Conservation (phyloP, 225 moss, liverwort and hornwort species). For the Antitrichia curtipendula region DNA sequence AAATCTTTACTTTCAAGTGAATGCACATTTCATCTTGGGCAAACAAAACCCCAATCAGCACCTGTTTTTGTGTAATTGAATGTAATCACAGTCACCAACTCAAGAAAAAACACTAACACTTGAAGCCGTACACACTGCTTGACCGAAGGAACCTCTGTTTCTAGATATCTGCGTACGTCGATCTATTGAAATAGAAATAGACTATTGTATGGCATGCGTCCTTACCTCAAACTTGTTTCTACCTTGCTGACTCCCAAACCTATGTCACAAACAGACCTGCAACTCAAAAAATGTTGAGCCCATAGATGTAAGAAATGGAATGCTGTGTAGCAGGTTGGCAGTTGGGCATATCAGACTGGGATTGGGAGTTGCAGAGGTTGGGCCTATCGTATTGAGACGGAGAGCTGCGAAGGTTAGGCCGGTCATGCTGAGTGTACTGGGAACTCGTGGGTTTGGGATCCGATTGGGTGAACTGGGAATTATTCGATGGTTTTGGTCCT, state of each 20-base stretch:
- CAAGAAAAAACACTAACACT: not conserved
- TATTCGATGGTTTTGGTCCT: not conserved
- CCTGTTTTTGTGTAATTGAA: not conserved
- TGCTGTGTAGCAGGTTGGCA: constrained; percentile 17
- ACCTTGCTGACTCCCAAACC: not conserved
- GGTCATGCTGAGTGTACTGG: not conserved
- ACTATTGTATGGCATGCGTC: not conserved
- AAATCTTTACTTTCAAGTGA: not conserved
- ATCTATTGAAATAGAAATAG: not conserved
- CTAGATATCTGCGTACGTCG: not conserved
- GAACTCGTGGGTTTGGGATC: not conserved
- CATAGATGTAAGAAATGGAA: constrained; percentile 16
- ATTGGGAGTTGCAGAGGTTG: not conserved
- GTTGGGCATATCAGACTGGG: not conserved
- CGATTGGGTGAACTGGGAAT: not conserved
- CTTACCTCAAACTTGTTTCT: not conserved
- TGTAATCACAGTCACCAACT: not conserved
- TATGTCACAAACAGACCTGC: not conserved
- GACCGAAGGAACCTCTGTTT: not conserved
- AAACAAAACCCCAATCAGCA: not conserved
- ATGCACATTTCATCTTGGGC: too few relatives aligned
- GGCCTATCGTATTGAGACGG: not conserved
- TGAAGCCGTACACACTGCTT: not conserved
- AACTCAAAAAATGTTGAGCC: constrained; percentile 7
- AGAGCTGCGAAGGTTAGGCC: not conserved